Conservation (phyloP, 192 early-diverging fungal species). For the Ambispora gerdemannii region DNA sequence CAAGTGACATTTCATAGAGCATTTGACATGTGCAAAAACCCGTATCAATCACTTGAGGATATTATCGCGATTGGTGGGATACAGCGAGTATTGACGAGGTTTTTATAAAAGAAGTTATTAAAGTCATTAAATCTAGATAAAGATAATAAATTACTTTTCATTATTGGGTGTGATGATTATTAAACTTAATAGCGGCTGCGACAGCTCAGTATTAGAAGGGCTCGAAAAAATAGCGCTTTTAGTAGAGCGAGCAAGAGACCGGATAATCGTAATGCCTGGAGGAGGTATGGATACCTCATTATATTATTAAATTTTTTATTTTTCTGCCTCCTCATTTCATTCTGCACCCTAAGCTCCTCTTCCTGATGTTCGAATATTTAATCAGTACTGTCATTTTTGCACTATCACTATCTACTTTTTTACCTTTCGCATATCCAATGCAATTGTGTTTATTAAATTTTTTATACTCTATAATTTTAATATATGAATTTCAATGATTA, state of each 20-base stretch:
- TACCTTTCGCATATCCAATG: no score
- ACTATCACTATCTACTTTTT: no score
- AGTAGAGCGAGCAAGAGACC: slow-evolving; percentile 36
- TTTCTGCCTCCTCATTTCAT: background rate
- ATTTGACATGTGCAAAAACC: slow-evolving; percentile 62
- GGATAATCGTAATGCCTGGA: slow-evolving; percentile 60
- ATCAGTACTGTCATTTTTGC: no score
- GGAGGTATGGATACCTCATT: slow-evolving; percentile 39
- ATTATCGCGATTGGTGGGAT: slow-evolving; percentile 57
- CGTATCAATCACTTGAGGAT: slow-evolving; percentile 54
- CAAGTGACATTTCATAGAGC: slow-evolving; percentile 68
- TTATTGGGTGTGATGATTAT: background rate
- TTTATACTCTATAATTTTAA: no score
- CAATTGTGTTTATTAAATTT: no score
- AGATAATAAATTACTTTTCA: no score
- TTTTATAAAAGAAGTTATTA: background rate
- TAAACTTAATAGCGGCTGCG: slow-evolving; percentile 47
- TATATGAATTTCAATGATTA: no score
- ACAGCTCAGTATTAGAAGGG: slow-evolving; percentile 55
- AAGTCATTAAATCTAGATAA: background rate
- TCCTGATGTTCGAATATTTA: no score
- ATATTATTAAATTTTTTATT: background rate
- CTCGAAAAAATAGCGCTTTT: slow-evolving; percentile 47
- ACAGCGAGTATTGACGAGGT: slow-evolving; percentile 61
- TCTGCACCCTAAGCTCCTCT: no score